Evolutionary conservation across 73 alveolate genomes (phyloP).

Genomic region (Tetrahymena borealis): DNA sequence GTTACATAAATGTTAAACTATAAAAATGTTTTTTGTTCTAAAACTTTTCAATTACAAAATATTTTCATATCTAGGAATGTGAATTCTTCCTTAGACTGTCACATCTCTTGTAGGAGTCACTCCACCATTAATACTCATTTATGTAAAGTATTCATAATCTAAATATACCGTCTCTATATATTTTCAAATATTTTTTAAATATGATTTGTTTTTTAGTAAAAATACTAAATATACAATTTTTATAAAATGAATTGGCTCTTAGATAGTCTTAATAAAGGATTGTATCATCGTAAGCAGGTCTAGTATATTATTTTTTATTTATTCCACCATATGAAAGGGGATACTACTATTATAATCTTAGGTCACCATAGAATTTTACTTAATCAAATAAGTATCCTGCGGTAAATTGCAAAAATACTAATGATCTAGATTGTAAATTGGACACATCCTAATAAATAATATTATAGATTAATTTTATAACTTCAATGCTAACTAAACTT

Average conservation of each 20-base stretch:
- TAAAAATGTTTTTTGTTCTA: too few species aligned
- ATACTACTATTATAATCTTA: neutral
- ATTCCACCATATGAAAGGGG: neutral
- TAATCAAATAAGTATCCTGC: neutral
- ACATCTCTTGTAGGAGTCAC: neutral
- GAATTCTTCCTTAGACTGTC: neutral
- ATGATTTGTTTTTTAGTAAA: too few species aligned
- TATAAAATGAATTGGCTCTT: neutral
- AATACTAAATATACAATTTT: too few species aligned
- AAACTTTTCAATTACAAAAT: too few species aligned
- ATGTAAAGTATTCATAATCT: neutral
- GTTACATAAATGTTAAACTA: neutral
- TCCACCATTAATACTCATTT: neutral
- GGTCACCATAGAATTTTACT: neutral
- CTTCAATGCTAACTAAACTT: neutral
- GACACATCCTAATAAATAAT: neutral
- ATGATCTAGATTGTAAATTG: neutral
- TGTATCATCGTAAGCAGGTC: neutral
- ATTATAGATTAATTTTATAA: neutral
- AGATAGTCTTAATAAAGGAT: neutral
- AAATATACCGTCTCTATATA: neutral
- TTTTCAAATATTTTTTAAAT: too few species aligned
- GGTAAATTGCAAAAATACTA: neutral
- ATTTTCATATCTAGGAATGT: neutral
- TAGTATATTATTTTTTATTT: neutral